Evolutionary conservation across 108 stramenopile genomes (phyloP).

Genomic region (Fistulifera solaris): DNA sequence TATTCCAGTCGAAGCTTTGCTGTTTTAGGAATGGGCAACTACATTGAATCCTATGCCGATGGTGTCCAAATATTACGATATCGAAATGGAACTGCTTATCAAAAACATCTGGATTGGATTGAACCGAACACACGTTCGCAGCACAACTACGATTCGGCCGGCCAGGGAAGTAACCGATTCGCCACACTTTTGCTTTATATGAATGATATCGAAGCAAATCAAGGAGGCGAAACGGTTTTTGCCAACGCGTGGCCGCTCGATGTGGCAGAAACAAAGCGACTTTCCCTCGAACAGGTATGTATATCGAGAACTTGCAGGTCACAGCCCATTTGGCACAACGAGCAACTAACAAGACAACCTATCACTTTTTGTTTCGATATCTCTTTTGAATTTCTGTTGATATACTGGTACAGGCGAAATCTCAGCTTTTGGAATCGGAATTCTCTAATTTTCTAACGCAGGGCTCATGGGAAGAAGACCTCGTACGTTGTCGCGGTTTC

Average conservation of each 20-base stretch:
- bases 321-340: too few relatives aligned
- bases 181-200: slow-evolving; percentile 95
- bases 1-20: slow-evolving; percentile 34
- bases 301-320: too few relatives aligned
- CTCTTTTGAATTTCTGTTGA: too few relatives aligned
- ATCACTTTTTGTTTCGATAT: too few relatives aligned
- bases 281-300: slow-evolving; percentile 1
- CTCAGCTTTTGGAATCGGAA: not conserved
- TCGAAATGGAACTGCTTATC: slow-evolving; percentile 35
- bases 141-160: slow-evolving; percentile 66
- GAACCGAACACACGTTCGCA: slow-evolving; percentile 12
- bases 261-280: slow-evolving; percentile 24
- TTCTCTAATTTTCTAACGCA: slow-evolving; percentile 27
- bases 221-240: slow-evolving; percentile 95
- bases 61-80: slow-evolving; percentile 58
- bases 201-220: slow-evolving; percentile 70
- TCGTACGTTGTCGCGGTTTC: too few relatives aligned
- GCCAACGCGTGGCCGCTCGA: slow-evolving; percentile 47
- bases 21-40: slow-evolving; percentile 73
- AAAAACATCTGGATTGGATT: not conserved
- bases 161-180: slow-evolving; percentile 82
- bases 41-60: slow-evolving; percentile 29
- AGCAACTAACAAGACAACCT: too few relatives aligned
- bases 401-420: too few relatives aligned
- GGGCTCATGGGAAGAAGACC: slow-evolving; percentile 75